Percentiles rank a stretch among this genome's conserved stretches.
These are phyloP conservation scores for Septoria linicola DNA, from an alignment of 2,329 filamentous ascomycete genomes.

Conservation along the genomic window DNA sequence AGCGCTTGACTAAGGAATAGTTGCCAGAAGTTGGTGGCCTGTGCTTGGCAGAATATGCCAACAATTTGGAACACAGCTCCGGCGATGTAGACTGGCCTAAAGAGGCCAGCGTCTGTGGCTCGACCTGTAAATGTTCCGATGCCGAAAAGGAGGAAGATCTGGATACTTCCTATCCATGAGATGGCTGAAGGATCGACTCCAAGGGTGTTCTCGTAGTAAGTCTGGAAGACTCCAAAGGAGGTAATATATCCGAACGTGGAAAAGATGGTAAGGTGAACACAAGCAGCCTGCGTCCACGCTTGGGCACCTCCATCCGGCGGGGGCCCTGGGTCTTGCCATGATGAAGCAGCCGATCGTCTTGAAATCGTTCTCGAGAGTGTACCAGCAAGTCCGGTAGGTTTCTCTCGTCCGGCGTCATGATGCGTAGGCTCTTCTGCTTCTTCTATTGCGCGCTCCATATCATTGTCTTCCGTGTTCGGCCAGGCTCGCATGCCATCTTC, in stretches of 20 bases:
- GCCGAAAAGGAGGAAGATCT: slow-evolving; percentile 54
- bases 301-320: slow-evolving; percentile 45
- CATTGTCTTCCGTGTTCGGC: slow-evolving; percentile 26
- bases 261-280: slow-evolving; percentile 36
- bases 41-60: slow-evolving; percentile 54
- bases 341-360: slow-evolving; percentile 30
- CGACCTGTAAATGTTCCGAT: slow-evolving; percentile 54
- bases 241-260: slow-evolving; percentile 35
- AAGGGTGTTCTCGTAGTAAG: slow-evolving; percentile 44
- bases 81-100: slow-evolving; percentile 45
- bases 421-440: slow-evolving; percentile 20
- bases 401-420: slow-evolving; percentile 2
- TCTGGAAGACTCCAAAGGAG: slow-evolving; percentile 44
- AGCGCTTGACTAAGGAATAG: slow-evolving; percentile 54
- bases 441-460: slow-evolving; percentile 24
- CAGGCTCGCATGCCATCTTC: slow-evolving; percentile 17
- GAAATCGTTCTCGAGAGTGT: slow-evolving; percentile 29
- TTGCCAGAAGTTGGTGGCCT: slow-evolving; percentile 54
- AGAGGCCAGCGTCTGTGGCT: slow-evolving; percentile 53
- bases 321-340: slow-evolving; percentile 38
- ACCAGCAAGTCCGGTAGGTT: slow-evolving; percentile 4
- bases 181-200: slow-evolving; percentile 46
- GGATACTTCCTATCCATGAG: slow-evolving; percentile 55
- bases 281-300: slow-evolving; percentile 37
- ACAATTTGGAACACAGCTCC: slow-evolving; percentile 50